Base-by-base conservation (phyloP, 257 asterid species). In the Datura wrightii region DNA sequence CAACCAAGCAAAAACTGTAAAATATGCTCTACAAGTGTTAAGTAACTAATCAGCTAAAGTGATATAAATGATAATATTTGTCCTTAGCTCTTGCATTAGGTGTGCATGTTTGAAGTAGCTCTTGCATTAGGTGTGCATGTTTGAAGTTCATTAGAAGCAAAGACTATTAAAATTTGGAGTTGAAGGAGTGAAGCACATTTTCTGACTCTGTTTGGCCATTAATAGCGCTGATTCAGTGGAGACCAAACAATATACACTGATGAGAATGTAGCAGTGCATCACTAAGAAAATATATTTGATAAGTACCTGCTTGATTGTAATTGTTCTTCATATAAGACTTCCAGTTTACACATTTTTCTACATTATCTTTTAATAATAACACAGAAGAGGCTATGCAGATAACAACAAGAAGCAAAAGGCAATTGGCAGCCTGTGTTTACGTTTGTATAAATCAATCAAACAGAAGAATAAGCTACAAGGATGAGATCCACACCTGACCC, bases 401-500 rank as follows among this genome's bases (percentile, higher is more conserved):
- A 74, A 1, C 60, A 74, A 76, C 42, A 13, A 76, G 81, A 50
- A 24, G 10, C 42, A 74, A 74, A 74, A 74, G 42, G 60, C 50
- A 74, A 76, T 50, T 76, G 62, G 62, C 24, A 50, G 8, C 7
- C 6, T 48, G 80, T 2, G 8, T 48, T 48, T 31, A 11, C 8
- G 37, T 19, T 71, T 71, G 39, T 71, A 71, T 44, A n/a, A 44
- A 71, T 71, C 79, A 71, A 44, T 19, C 59, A 46, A 34, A 76
- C 80, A 76, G 31, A 50, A 76, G 46, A n/a, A 41, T 42, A 42
- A 16, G 79, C 79, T 70, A 44, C 0, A 5, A 71, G 39, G 34
- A 34, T 78, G 4, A 78, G 65, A 78, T 5, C 16, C 31, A 14
- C 92, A 96, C 99, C 98, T 92, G 92, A 65, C 99, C 99, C 1